Conservation (phyloP, 208 protist species). For the Leptomonas seymouri region DNA sequence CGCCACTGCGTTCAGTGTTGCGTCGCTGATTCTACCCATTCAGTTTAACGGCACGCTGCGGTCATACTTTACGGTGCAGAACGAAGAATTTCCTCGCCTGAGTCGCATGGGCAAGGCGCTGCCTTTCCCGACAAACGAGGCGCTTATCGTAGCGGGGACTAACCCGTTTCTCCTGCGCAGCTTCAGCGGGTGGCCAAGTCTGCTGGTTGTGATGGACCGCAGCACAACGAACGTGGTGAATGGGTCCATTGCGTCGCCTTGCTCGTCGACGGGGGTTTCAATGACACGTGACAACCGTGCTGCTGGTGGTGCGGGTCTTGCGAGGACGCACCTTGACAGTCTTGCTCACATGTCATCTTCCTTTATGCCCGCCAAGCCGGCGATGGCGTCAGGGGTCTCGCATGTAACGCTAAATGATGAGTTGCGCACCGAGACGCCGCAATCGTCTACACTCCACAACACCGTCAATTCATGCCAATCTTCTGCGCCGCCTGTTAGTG, state of each 20-base stretch:
- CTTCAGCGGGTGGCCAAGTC: constrained; percentile 77
- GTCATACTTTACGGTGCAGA: constrained; percentile 88
- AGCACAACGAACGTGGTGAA: constrained; percentile 31
- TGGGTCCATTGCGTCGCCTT: constrained; percentile 25
- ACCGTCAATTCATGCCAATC: neutral
- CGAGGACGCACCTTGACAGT: neutral
- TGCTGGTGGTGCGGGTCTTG: constrained; percentile 3
- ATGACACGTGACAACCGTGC: neutral
- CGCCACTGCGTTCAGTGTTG: constrained; percentile 63
- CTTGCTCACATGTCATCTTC: neutral
- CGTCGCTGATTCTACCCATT: constrained; percentile 75
- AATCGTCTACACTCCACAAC: no score
- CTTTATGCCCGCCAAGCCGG: neutral
- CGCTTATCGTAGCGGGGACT: constrained; percentile 70
- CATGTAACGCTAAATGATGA: constrained; percentile 11
- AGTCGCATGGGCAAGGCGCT: constrained; percentile 72
- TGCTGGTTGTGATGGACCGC: constrained; percentile 69
- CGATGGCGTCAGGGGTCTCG: no score
- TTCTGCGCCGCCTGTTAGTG: neutral
- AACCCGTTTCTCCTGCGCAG: constrained; percentile 84
- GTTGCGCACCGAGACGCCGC: constrained; percentile 5
- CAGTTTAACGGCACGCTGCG: constrained; percentile 67
- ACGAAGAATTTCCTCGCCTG: constrained; percentile 63
- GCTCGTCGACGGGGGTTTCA: neutral
- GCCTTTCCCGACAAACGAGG: constrained; percentile 51